These are phyloP conservation scores for Trifolium fragiferum DNA, from an alignment of 306 rosid species.

Conservation along the genomic window DNA sequence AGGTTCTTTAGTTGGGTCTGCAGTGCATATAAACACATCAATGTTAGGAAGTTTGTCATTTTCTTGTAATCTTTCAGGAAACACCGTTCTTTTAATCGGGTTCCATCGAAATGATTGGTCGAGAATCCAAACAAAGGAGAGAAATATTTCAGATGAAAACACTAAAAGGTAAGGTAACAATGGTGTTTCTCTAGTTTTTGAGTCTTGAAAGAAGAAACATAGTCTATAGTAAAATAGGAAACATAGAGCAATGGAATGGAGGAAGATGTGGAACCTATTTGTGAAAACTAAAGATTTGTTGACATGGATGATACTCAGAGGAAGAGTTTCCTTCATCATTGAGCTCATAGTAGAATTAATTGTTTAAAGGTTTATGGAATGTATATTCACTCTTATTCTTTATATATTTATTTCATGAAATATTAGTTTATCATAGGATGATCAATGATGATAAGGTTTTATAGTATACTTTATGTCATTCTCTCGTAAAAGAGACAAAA, in stretches of 20 bases:
- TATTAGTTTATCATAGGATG: too few relatives aligned
- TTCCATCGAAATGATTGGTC: conserved; percentile 62
- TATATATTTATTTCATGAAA: background rate
- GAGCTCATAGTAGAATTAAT: background rate
- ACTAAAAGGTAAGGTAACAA: conserved; percentile 59
- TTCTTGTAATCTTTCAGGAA: conserved; percentile 60
- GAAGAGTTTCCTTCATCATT: conserved; percentile 51
- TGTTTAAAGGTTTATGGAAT: conserved; percentile 10
- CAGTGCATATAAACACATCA: conserved; percentile 76
- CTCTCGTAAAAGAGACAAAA: too few relatives aligned
- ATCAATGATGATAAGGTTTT: too few relatives aligned
- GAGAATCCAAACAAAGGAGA: conserved; percentile 69
- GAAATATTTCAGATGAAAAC: conserved; percentile 62
- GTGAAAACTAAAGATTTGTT: conserved; percentile 47
- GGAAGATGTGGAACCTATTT: conserved; percentile 53
- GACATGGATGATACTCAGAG: conserved; percentile 56
- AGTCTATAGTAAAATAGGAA: conserved; percentile 62
- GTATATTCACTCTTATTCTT: background rate
- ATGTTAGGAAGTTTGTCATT: conserved; percentile 61
- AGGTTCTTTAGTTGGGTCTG: conserved; percentile 75
- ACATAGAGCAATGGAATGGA: conserved; percentile 58
- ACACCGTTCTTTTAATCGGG: conserved; percentile 57
- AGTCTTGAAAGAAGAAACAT: conserved; percentile 48
- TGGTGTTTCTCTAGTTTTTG: conserved; percentile 32
- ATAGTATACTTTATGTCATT: too few relatives aligned